A percentile compares a stretch with the other conserved stretches of the same genome.
These are phyloP conservation scores for Nicotiana rustica DNA, from an alignment of 305 asterid genomes.

Conservation along the genomic window DNA sequence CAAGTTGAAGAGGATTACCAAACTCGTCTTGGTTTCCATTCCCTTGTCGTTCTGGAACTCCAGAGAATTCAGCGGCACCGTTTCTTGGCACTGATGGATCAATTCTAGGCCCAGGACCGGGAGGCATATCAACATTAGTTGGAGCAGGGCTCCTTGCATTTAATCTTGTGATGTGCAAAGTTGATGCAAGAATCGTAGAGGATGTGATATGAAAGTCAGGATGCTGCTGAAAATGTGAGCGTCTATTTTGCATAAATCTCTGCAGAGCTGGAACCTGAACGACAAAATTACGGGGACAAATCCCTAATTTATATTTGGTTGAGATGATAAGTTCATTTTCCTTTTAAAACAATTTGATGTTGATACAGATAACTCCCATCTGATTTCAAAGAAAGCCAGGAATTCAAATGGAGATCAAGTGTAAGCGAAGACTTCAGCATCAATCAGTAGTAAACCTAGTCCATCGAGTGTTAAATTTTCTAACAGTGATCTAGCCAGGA, in stretches of 20 bases:
- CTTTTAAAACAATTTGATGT: background rate
- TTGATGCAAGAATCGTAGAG: constrained; percentile 92
- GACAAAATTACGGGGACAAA: background rate
- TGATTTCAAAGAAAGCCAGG: background rate
- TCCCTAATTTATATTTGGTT: constrained; percentile 3
- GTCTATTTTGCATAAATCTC: constrained; percentile 88
- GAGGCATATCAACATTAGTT: constrained; percentile 54
- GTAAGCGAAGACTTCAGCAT: background rate
- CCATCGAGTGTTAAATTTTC: constrained; percentile 5
- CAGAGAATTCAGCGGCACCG: constrained; percentile 51
- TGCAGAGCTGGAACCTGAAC: constrained; percentile 95
- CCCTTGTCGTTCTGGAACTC: constrained; percentile 52
- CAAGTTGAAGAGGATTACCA: constrained; percentile 71
- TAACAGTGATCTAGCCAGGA: background rate
- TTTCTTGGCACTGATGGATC: constrained; percentile 52
- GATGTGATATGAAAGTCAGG: constrained; percentile 96
- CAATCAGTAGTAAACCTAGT: constrained; percentile 17
- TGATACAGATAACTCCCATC: background rate
- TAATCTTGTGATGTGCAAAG: constrained; percentile 88
- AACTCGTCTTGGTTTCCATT: constrained; percentile 57
- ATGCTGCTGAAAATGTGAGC: constrained; percentile 93
- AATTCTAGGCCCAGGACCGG: constrained; percentile 55
- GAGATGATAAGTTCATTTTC: background rate
- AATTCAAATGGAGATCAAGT: constrained; percentile 19
- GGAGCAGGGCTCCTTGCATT: constrained; percentile 71